Evolutionary conservation across 768 basidiomycete genomes (phyloP).

Genomic region (Lepiota venenata): DNA sequence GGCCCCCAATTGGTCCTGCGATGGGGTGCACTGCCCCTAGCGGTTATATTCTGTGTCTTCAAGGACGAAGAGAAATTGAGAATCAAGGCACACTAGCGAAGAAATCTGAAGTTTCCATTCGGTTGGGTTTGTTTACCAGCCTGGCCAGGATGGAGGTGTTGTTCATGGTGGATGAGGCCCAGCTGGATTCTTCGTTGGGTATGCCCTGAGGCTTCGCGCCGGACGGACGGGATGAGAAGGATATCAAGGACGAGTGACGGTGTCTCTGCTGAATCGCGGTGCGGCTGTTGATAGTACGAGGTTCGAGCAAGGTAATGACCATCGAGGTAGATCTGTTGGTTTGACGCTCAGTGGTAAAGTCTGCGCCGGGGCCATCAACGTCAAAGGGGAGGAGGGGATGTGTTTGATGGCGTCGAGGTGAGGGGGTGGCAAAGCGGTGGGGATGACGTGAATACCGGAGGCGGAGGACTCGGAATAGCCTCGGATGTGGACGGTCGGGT

Average conservation of each 20-base stretch:
- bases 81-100: too few relatives aligned
- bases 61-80: too few relatives aligned
- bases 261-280: constrained; percentile 17
- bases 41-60: too few relatives aligned
- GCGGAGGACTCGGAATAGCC: constrained; percentile 47
- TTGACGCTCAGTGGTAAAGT: background rate
- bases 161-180: background rate
- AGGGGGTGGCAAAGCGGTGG: constrained; percentile 12
- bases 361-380: background rate
- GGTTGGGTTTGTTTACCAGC: too few relatives aligned
- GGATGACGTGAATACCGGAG: constrained; percentile 41
- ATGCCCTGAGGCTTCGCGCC: background rate
- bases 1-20: too few relatives aligned
- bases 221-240: background rate
- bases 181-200: constrained; percentile 1
- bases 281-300: constrained; percentile 21
- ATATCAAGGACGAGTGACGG: background rate
- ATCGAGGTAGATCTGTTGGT: background rate
- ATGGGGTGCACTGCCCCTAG: too few relatives aligned
- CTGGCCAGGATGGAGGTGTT: too few relatives aligned
- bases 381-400: background rate
- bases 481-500: constrained; percentile 16
- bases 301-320: constrained; percentile 25
- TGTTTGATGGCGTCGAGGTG: background rate
- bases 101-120: too few relatives aligned